phyloP scores from a whole-genome alignment of 495 filamentous ascomycete genomes.

The Podospora anserina region DNA sequence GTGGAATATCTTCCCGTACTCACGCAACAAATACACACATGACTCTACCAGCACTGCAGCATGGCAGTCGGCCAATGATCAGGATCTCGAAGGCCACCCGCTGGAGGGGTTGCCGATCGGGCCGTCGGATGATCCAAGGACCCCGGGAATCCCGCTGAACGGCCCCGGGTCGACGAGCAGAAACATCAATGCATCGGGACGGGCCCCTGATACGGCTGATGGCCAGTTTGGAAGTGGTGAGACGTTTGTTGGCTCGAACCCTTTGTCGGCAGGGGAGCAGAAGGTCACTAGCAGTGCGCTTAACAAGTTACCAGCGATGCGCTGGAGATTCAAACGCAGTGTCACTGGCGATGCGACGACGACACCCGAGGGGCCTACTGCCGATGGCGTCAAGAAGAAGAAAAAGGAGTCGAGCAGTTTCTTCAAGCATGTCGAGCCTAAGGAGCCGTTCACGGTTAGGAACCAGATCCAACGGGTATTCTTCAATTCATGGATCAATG shows the following conservation, averaged over 20 bases:
- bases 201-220: not conserved
- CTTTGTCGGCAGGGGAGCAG: not conserved
- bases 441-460: conserved; percentile 57
- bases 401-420: conserved; percentile 37
- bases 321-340: conserved; percentile 3
- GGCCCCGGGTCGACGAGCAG: conserved; percentile 5
- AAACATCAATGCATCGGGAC: not conserved
- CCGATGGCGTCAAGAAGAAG: conserved; percentile 21
- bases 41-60: not conserved
- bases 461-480: conserved; percentile 69
- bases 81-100: not conserved
- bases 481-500: conserved; percentile 79
- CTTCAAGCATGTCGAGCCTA: conserved; percentile 44
- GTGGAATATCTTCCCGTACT: conserved; percentile 5
- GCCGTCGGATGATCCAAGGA: not conserved
- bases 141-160: not conserved
- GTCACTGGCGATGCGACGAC: not conserved
- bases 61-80: conserved; percentile 5
- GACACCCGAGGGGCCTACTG: not conserved
- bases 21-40: conserved; percentile 3
- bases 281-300: not conserved
- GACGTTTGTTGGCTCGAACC: not conserved
- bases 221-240: not conserved
- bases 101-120: conserved; percentile 13
- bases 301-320: not conserved